Evolutionary conservation across 768 basidiomycete species (phyloP).

Genomic region (Lyophyllum atratum): DNA sequence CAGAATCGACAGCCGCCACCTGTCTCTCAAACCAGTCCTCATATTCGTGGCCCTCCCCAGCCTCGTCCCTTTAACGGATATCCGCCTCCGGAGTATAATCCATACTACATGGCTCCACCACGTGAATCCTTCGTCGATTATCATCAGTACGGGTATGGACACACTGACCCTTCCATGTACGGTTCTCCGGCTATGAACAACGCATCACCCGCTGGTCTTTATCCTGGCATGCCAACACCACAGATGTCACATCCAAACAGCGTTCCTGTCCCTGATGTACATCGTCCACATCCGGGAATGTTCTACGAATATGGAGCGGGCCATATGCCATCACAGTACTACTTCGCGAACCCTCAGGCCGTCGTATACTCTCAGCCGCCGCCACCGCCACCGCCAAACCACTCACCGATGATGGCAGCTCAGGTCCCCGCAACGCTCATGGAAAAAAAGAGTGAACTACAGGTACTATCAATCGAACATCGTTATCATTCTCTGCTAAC

Average conservation of each 20-base stretch:
- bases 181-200: conserved; percentile 45
- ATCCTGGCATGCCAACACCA: conserved; percentile 31
- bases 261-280: conserved; percentile 38
- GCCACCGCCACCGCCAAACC: conserved; percentile 16
- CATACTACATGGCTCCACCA: conserved; percentile 56
- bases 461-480: conserved; percentile 39
- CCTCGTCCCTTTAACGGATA: conserved; percentile 52
- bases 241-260: conserved; percentile 27
- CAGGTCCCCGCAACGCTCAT: conserved; percentile 44
- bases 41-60: conserved; percentile 42
- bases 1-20: conserved; percentile 19
- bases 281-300: conserved; percentile 50
- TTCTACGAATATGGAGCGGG: conserved; percentile 62
- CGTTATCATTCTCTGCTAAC: conserved; percentile 8
- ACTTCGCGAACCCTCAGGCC: conserved; percentile 56
- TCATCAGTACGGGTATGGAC: conserved; percentile 50
- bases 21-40: conserved; percentile 28
- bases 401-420: conserved; percentile 55
- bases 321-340: conserved; percentile 60
- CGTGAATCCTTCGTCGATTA: conserved; percentile 57
- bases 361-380: conserved; percentile 57
- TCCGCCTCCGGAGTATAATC: conserved; percentile 57
- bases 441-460: conserved; percentile 60
- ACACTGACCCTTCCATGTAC: conserved; percentile 54
- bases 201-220: conserved; percentile 47